Conservation (phyloP, 2,329 filamentous ascomycete genomes). For the Aspergillus novoparasiticus region DNA sequence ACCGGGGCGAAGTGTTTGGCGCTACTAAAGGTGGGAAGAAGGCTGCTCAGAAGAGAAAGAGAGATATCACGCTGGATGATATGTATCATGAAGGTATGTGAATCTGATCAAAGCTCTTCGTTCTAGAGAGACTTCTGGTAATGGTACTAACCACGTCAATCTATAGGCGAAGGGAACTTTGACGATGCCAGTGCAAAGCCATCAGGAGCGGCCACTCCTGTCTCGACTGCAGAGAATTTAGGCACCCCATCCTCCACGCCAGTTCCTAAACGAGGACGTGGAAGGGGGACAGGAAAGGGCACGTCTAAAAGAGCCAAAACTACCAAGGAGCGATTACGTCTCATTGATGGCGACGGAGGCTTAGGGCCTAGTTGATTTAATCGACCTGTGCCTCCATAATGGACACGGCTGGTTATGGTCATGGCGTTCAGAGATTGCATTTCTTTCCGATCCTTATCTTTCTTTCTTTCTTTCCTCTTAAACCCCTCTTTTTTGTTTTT, state of each 20-base stretch:
- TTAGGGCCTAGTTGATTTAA: constrained; percentile 24
- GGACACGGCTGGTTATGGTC: constrained; percentile 17
- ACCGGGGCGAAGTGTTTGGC: constrained; percentile 65
- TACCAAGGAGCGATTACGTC: constrained; percentile 53
- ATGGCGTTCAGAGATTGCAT: constrained; percentile 17
- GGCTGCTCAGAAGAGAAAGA: constrained; percentile 59
- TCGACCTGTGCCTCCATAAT: constrained; percentile 8
- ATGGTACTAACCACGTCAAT: neutral
- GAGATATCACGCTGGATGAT: constrained; percentile 76
- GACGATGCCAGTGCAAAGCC: constrained; percentile 81
- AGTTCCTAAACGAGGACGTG: constrained; percentile 59
- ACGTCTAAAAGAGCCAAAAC: constrained; percentile 64
- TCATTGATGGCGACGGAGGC: constrained; percentile 49
- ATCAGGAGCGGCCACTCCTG: constrained; percentile 83
- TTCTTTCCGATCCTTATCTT: constrained; percentile 4
- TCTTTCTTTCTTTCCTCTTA: constrained; percentile 2
- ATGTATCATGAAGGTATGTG: constrained; percentile 98
- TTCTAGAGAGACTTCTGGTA: neutral
- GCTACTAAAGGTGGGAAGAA: constrained; percentile 64
- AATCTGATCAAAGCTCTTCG: neutral
- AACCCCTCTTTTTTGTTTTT: neutral
- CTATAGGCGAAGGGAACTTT: constrained; percentile 88
- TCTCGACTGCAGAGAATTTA: constrained; percentile 56
- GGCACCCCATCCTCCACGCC: constrained; percentile 39
- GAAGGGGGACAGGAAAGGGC: constrained; percentile 57